phyloP scores from a whole-genome alignment of 2,329 filamentous ascomycete species.

The Verruconis gallopava region DNA sequence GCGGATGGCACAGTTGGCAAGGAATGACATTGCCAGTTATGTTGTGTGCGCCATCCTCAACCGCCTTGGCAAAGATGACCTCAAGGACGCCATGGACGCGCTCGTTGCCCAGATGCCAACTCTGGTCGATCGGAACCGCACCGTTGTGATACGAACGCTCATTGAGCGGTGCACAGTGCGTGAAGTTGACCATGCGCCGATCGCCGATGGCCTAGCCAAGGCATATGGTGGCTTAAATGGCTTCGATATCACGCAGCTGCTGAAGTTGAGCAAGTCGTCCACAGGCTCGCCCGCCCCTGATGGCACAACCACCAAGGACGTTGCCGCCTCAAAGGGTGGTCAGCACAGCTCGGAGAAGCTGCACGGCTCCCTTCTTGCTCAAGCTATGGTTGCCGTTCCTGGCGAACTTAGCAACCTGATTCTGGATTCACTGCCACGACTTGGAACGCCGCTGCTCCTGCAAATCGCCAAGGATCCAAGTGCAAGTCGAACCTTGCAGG shows the following conservation, averaged over 20 bases:
- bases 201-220: conserved; percentile 42
- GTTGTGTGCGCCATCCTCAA: conserved; percentile 73
- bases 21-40: conserved; percentile 84
- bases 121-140: conserved; percentile 62
- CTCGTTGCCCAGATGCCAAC: conserved; percentile 60
- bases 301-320: conserved; percentile 12
- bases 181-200: conserved; percentile 40
- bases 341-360: conserved; percentile 39
- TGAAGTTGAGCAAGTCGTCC: conserved; percentile 38
- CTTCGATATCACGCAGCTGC: conserved; percentile 45
- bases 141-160: conserved; percentile 65
- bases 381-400: conserved; percentile 63
- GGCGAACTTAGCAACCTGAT: conserved; percentile 57
- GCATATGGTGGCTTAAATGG: conserved; percentile 40
- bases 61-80: conserved; percentile 73
- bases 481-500: conserved; percentile 50
- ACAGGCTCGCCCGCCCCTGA: conserved; percentile 12
- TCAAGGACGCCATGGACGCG: conserved; percentile 57
- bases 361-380: conserved; percentile 72
- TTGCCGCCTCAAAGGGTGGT: conserved; percentile 13
- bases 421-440: conserved; percentile 43
- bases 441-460: conserved; percentile 39
- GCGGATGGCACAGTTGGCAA: conserved; percentile 64
- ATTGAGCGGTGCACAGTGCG: conserved; percentile 72
- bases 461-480: conserved; percentile 51